Evolutionary conservation across 176 grass and related monocot genomes (phyloP).

Genomic region (Ensete glaucum): DNA sequence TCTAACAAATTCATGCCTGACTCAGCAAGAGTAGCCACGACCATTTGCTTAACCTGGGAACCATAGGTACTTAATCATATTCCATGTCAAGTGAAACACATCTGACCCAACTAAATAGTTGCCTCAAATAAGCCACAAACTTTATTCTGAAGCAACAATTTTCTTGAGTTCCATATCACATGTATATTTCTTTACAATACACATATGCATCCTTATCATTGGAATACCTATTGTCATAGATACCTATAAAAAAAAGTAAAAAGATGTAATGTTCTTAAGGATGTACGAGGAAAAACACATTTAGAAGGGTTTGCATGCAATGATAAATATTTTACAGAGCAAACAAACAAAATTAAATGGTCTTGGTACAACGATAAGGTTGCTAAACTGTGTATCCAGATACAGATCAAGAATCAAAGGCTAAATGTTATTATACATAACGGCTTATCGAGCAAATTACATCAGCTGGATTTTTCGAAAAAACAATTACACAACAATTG

Average conservation of each 20-base stretch:
- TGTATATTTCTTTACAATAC: background rate
- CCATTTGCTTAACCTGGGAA: slow-evolving; percentile 7
- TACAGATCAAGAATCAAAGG: background rate
- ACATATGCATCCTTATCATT: background rate
- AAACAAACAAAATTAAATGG: too few species aligned
- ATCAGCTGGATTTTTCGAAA: background rate
- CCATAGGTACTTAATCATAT: background rate
- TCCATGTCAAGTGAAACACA: background rate
- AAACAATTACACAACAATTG: background rate
- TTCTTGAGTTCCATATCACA: background rate
- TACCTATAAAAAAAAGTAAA: too few species aligned
- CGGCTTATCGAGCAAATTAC: background rate
- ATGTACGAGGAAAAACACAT: background rate
- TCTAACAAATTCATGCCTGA: slow-evolving; percentile 6
- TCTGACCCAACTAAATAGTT: background rate
- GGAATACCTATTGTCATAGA: too few species aligned
- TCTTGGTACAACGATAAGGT: too few species aligned
- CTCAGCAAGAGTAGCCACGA: slow-evolving; percentile 9
- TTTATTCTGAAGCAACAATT: too few species aligned
- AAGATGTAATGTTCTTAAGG: too few species aligned
- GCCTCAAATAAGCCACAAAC: too few species aligned
- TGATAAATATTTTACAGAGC: too few species aligned
- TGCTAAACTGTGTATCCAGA: background rate
- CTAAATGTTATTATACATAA: background rate
- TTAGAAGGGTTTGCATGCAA: background rate